Conservation (phyloP, 2,329 filamentous ascomycete species). For the Epichloe sp. region DNA sequence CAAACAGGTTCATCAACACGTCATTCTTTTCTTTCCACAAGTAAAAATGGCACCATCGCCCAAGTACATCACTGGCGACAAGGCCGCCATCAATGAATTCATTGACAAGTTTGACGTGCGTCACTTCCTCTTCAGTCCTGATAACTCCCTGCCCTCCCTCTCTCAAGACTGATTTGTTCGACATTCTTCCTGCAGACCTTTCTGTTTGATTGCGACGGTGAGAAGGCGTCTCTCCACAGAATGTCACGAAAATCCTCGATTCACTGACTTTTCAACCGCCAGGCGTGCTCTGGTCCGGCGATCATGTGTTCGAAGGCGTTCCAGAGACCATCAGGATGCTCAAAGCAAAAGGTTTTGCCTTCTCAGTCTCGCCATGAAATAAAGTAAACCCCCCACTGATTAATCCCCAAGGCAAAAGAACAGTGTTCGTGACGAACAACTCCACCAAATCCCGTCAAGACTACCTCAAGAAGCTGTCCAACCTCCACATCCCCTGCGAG, state of each 20-base stretch:
- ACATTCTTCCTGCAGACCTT: constrained; percentile 33
- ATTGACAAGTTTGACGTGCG: constrained; percentile 85
- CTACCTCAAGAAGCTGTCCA: constrained; percentile 82
- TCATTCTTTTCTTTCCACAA: no score
- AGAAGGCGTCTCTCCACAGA: constrained; percentile 9
- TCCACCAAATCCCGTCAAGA: constrained; percentile 90
- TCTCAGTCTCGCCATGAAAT: no score
- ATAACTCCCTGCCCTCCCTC: background rate
- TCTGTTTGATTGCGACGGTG: constrained; percentile 95
- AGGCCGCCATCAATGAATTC: constrained; percentile 65
- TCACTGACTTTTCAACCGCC: constrained; percentile 6
- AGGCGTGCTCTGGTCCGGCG: constrained; percentile 96
- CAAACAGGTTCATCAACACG: background rate
- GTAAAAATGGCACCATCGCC: constrained; percentile 20
- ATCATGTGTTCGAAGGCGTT: constrained; percentile 74
- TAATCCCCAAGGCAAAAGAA: constrained; percentile 56
- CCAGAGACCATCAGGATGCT: constrained; percentile 77
- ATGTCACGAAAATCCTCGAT: background rate
- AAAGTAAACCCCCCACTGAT: background rate
- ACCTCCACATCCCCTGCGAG: constrained; percentile 64
- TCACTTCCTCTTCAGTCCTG: constrained; percentile 10
- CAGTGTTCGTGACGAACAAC: constrained; percentile 97
- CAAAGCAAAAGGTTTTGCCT: constrained; percentile 58
- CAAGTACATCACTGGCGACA: constrained; percentile 69
- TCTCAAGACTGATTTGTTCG: background rate